Evolutionary conservation across 2,329 filamentous ascomycete genomes (phyloP).

Genomic region (Berkeleyomyces basicola): DNA sequence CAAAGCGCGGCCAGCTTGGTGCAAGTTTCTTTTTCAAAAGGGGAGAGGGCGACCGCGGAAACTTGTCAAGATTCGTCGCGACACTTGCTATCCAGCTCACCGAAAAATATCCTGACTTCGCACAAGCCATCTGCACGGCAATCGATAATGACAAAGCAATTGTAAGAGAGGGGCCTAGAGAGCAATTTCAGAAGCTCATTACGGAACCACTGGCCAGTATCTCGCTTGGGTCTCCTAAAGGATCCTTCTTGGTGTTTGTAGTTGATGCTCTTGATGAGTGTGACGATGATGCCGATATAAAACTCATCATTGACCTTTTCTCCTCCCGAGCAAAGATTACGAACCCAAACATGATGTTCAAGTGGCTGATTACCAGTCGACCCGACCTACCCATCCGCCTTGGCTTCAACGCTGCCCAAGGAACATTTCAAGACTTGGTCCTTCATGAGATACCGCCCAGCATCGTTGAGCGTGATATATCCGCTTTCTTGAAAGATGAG

Average conservation of each 20-base stretch:
- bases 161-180: background rate
- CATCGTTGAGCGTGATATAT: background rate
- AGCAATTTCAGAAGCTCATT: background rate
- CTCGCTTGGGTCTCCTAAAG: background rate
- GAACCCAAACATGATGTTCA: background rate
- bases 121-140: background rate
- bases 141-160: background rate
- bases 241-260: background rate
- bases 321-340: background rate
- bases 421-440: constrained; percentile 24
- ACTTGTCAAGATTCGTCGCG: constrained; percentile 23
- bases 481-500: constrained; percentile 22
- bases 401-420: constrained; percentile 22
- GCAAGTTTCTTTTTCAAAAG: constrained; percentile 31
- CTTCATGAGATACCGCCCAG: constrained; percentile 19
- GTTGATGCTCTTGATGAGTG: background rate
- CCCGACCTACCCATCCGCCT: constrained; percentile 17
- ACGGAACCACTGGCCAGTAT: background rate
- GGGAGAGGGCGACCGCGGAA: constrained; percentile 24
- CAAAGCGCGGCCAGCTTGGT: constrained; percentile 15
- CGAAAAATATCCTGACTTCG: background rate
- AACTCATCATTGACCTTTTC: background rate
- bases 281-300: background rate
- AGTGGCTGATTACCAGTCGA: constrained; percentile 18
- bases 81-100: constrained; percentile 25